Evolutionary conservation across 495 filamentous ascomycete species (phyloP).

Genomic region (Lentithecium fluviatile): DNA sequence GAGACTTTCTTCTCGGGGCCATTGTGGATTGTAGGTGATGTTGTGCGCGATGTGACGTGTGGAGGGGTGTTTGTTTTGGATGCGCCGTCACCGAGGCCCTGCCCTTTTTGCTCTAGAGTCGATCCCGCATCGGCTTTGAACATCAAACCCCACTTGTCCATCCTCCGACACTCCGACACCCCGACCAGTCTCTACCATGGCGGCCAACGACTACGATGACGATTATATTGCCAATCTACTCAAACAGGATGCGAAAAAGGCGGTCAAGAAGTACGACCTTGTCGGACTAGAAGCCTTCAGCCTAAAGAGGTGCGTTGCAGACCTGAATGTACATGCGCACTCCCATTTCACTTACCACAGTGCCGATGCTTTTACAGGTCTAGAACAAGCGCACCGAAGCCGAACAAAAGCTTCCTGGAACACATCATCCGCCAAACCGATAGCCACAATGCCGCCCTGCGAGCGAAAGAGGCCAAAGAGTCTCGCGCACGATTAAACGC

Average conservation of each 20-base stretch:
- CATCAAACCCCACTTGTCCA: background rate
- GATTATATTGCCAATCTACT: slow-evolving; percentile 73
- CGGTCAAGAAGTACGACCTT: slow-evolving; percentile 67
- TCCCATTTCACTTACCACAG: background rate
- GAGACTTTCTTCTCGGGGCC: background rate
- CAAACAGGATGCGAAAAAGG: slow-evolving; percentile 68
- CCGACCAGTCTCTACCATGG: background rate
- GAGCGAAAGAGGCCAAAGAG: slow-evolving; percentile 74
- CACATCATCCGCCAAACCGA: slow-evolving; percentile 88
- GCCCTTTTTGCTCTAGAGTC: background rate
- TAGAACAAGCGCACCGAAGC: slow-evolving; percentile 70
- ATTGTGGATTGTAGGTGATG: background rate
- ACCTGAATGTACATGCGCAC: slow-evolving; percentile 9
- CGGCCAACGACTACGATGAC: slow-evolving; percentile 48
- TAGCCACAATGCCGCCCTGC: slow-evolving; percentile 82
- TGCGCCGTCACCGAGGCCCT: background rate
- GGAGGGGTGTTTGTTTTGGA: slow-evolving; percentile 4
- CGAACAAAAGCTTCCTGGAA: slow-evolving; percentile 85
- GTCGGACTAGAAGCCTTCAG: slow-evolving; percentile 71
- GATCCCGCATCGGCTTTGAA: background rate
- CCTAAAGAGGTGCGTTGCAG: slow-evolving; percentile 61
- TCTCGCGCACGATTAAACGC: slow-evolving; percentile 56
- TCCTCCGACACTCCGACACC: background rate
- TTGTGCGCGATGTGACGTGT: background rate
- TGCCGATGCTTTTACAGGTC: slow-evolving; percentile 43